Evolutionary conservation across 345 rosid species (phyloP), one percentile per base, ranked within the genome.

Genomic region (Lumnitzera littorea): DNA sequence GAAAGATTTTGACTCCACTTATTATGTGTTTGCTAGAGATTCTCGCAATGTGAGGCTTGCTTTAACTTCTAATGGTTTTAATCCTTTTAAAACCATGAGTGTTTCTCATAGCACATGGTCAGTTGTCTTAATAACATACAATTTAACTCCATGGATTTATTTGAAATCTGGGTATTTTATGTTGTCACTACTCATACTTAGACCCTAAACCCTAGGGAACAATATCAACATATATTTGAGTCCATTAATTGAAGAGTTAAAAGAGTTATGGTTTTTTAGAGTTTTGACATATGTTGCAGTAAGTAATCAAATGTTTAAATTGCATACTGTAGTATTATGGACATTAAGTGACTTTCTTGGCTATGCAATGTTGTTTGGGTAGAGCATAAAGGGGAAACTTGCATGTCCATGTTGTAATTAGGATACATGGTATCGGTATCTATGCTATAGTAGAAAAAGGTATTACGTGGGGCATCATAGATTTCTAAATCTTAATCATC

Each of bases 111-210:
- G 49, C 10, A 24, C 46, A 0, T 61, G 29, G 66, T 55, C 46
- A 1, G 15, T 69, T 3, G 24, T 58, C 0, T 3, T 69, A 15
- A 3, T 63, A 1, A 53, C n/a, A 2, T 69, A 63, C 24, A 63
- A 63, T 31, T 23, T 69, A 14, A 55, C 58, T 6, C 54, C 48
- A 1, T 68, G 58, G 63, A 24, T 51, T 1, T 62, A 27, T 15
- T 31, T 62, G 25, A 59, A 49, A 31, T 15, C 12, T 13, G 23
- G 12, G 27, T 49, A 17, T 15, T 13, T 50, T 13, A 24, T 49
- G 50, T 49, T 49, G 12, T 49, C 46, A 0, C 12, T 50, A n/a
- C 13, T 51, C 3, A 61, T 61, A 43, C 54, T 13, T 1, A 55
- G 64, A 5, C 36, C 31, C 1, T 11, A 50, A 15, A 2, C 5